These are phyloP conservation scores for Golubevia sp. DNA, from an alignment of 1,284 basidiomycete species.

Conservation along the genomic window DNA sequence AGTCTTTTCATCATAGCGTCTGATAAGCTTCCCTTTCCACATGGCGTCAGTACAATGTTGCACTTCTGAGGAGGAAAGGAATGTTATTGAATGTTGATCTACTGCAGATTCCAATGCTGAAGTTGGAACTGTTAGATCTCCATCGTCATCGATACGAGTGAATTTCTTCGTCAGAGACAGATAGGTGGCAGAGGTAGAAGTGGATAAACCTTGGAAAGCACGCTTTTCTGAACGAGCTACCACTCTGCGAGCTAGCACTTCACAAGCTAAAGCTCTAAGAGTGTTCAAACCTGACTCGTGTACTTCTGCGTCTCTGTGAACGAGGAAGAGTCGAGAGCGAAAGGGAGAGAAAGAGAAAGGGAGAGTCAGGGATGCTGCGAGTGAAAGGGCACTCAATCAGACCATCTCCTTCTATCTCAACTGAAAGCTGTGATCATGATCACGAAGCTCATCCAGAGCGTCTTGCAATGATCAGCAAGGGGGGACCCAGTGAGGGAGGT, in stretches of 20 bases:
- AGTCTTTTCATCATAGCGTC: slow-evolving; percentile 17
- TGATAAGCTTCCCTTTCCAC: slow-evolving; percentile 37
- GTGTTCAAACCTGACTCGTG: slow-evolving; percentile 6
- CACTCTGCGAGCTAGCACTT: slow-evolving; percentile 33
- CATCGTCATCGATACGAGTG: slow-evolving; percentile 28
- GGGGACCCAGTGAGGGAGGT: too few species aligned
- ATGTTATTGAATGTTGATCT: slow-evolving; percentile 33
- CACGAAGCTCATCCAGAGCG: too few species aligned
- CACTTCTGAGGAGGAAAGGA: slow-evolving; percentile 37
- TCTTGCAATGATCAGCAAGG: too few species aligned
- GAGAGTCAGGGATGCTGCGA: neutral
- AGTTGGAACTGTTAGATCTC: slow-evolving; percentile 27
- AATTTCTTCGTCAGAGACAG: slow-evolving; percentile 42
- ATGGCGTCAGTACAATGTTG: slow-evolving; percentile 30
- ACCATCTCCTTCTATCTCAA: too few species aligned
- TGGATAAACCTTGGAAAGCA: slow-evolving; percentile 7
- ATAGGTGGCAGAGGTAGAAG: slow-evolving; percentile 5
- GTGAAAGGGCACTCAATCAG: neutral
- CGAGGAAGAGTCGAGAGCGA: neutral
- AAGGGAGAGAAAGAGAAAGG: neutral
- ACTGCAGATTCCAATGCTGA: slow-evolving; percentile 43
- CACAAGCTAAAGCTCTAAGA: slow-evolving; percentile 25
- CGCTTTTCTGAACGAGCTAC: slow-evolving; percentile 29
- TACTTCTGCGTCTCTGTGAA: neutral
- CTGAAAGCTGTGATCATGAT: too few species aligned